phyloP scores from a whole-genome alignment of 192 early-diverging fungal species.

The Coemansia sp. region DNA sequence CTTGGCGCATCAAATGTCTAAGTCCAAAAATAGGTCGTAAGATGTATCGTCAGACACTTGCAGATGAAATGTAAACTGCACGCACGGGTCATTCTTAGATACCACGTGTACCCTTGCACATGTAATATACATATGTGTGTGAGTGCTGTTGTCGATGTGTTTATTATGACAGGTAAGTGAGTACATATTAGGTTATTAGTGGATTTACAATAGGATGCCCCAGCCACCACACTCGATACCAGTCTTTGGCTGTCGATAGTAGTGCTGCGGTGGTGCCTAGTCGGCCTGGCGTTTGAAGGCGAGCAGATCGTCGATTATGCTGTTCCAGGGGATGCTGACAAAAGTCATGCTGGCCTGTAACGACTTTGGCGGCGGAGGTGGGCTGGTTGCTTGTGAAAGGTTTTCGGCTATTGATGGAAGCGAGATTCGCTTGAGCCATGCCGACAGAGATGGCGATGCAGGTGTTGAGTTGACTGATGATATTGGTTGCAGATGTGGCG shows the following conservation, averaged over 20 bases:
- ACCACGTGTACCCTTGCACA: too few relatives aligned
- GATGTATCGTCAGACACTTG: too few relatives aligned
- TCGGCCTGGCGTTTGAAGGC: constrained; percentile 52
- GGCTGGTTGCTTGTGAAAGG: constrained; percentile 49
- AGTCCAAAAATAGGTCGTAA: too few relatives aligned
- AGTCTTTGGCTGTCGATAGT: too few relatives aligned
- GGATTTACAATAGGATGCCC: not conserved
- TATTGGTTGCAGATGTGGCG: constrained; percentile 44
- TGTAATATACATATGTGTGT: too few relatives aligned
- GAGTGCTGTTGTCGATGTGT: too few relatives aligned
- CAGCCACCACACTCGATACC: too few relatives aligned
- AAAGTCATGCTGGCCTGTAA: constrained; percentile 87
- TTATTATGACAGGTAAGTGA: too few relatives aligned
- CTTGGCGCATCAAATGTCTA: too few relatives aligned
- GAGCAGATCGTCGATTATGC: constrained; percentile 62
- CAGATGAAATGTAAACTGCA: too few relatives aligned
- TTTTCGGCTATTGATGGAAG: constrained; percentile 55
- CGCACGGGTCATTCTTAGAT: too few relatives aligned
- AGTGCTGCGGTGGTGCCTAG: constrained; percentile 5
- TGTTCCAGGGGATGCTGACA: constrained; percentile 91
- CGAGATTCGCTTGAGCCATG: constrained; percentile 55
- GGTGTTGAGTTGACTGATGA: constrained; percentile 46
- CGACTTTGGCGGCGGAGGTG: constrained; percentile 62
- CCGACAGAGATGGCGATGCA: constrained; percentile 50
- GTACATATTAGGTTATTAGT: too few relatives aligned